Percentiles rank a stretch among this genome's conserved stretches.
Evolutionary conservation across 1,284 basidiomycete species (phyloP).

Genomic region (Butyriboletus appendiculatus): DNA sequence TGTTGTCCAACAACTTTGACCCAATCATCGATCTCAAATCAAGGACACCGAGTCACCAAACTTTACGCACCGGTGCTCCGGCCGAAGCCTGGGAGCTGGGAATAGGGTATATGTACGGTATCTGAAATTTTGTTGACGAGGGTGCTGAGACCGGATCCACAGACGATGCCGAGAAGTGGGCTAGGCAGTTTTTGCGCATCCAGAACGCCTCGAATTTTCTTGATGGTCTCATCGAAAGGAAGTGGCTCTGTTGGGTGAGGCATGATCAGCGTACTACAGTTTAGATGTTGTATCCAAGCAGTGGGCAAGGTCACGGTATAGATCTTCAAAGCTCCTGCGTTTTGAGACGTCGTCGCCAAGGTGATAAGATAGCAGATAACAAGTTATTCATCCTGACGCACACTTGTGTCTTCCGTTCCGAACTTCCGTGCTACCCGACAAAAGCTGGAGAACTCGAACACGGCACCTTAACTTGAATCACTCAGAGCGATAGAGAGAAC

Average conservation of each 20-base stretch:
- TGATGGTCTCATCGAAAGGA: conserved; percentile 42
- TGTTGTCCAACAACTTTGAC: conserved; percentile 69
- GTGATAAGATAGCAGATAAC: neutral
- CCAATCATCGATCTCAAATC: neutral
- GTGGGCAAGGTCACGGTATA: neutral
- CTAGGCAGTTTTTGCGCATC: conserved; percentile 43
- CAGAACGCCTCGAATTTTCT: conserved; percentile 39
- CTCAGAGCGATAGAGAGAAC: too few relatives aligned
- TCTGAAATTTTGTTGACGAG: conserved; percentile 59
- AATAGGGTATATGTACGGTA: conserved; percentile 58
- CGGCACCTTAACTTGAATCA: too few relatives aligned
- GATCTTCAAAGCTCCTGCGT: neutral
- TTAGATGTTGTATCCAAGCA: neutral
- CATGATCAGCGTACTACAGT: conserved; percentile 10
- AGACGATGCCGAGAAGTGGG: conserved; percentile 75
- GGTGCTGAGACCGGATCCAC: conserved; percentile 74
- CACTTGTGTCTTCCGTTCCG: neutral
- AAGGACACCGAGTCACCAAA: neutral
- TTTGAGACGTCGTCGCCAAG: neutral
- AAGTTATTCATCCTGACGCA: too few relatives aligned
- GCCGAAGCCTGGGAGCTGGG: conserved; percentile 65
- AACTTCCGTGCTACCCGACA: neutral
- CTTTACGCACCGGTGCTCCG: conserved; percentile 63
- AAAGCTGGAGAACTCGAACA: neutral
- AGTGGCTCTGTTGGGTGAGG: conserved; percentile 13